These are phyloP conservation scores for Pyrrhoderma noxium DNA, from an alignment of 1,284 basidiomycete species.

Conservation along the genomic window DNA sequence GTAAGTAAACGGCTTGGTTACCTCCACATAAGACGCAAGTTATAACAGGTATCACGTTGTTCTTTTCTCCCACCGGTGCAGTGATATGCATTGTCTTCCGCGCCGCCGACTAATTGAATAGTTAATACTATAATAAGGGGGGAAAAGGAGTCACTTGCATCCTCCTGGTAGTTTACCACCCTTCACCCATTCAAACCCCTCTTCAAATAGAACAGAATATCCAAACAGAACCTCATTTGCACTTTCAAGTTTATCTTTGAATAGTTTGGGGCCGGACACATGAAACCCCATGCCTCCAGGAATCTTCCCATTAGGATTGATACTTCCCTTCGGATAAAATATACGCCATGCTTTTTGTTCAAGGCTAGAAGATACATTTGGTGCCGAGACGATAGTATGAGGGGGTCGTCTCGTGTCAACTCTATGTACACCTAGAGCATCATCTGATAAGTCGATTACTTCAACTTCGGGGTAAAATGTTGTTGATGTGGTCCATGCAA, in stretches of 20 bases:
- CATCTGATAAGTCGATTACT: constrained; percentile 24
- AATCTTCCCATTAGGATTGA: constrained; percentile 43
- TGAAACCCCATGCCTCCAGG: constrained; percentile 30
- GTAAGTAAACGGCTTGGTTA: constrained; percentile 6
- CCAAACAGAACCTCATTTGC: constrained; percentile 23
- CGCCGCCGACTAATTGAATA: constrained; percentile 19
- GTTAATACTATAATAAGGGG: background rate
- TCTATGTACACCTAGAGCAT: constrained; percentile 41
- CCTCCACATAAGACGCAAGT: constrained; percentile 28
- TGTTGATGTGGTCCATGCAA: constrained; percentile 15
- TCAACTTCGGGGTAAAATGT: constrained; percentile 1
- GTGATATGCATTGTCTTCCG: constrained; percentile 21
- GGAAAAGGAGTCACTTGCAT: constrained; percentile 20
- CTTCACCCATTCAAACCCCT: constrained; percentile 25
- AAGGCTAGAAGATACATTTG: constrained; percentile 21
- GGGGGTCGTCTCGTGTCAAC: constrained; percentile 31
- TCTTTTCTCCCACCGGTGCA: constrained; percentile 26
- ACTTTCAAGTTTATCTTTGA: constrained; percentile 6
- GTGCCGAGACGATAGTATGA: constrained; percentile 35
- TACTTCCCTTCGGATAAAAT: constrained; percentile 50
- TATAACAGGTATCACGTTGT: constrained; percentile 25
- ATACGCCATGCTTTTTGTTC: constrained; percentile 48
- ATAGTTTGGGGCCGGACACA: constrained; percentile 21
- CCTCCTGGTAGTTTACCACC: constrained; percentile 28
- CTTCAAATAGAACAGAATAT: constrained; percentile 26